phyloP scores from a whole-genome alignment of 164 flowering plant genomes.

The Warburgia ugandensis region DNA sequence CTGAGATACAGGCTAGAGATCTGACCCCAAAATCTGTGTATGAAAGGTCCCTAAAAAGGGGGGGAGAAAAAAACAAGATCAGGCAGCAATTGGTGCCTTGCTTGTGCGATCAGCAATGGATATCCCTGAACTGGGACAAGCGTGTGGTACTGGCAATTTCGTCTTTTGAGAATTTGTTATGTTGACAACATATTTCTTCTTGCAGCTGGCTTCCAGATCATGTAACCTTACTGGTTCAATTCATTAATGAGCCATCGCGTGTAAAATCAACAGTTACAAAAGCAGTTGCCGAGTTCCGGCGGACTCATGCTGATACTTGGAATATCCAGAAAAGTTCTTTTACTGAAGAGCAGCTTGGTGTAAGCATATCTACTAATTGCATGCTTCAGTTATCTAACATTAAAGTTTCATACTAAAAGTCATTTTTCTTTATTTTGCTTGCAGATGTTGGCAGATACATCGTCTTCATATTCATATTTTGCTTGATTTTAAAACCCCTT shows the following conservation, averaged over 20 bases:
- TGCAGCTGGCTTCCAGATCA: conserved; percentile 93
- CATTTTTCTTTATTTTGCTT: conserved; percentile 4
- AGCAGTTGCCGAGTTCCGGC: conserved; percentile 88
- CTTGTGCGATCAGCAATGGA: too few species aligned
- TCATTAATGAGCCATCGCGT: conserved; percentile 84
- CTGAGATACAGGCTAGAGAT: too few species aligned
- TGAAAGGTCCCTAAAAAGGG: too few species aligned
- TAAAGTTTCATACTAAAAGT: too few species aligned
- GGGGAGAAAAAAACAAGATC: too few species aligned
- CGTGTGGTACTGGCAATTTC: too few species aligned
- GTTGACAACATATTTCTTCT: not conserved
- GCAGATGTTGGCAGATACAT: conserved; percentile 92
- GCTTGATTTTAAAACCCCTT: conserved; percentile 42
- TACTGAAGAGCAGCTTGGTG: conserved; percentile 94
- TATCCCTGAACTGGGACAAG: too few species aligned
- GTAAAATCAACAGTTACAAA: conserved; percentile 87
- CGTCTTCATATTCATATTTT: conserved; percentile 91
- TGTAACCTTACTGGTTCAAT: conserved; percentile 81
- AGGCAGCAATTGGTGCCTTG: too few species aligned
- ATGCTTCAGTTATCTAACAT: too few species aligned
- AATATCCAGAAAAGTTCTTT: conserved; percentile 77
- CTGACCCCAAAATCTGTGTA: too few species aligned
- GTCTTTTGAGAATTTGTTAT: too few species aligned
- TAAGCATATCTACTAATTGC: too few species aligned
- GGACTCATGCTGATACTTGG: conserved; percentile 99